Percentiles rank a stretch among this genome's conserved stretches.
Conservation (phyloP, 176 grass and related monocot genomes). For the Musa acuminata region DNA sequence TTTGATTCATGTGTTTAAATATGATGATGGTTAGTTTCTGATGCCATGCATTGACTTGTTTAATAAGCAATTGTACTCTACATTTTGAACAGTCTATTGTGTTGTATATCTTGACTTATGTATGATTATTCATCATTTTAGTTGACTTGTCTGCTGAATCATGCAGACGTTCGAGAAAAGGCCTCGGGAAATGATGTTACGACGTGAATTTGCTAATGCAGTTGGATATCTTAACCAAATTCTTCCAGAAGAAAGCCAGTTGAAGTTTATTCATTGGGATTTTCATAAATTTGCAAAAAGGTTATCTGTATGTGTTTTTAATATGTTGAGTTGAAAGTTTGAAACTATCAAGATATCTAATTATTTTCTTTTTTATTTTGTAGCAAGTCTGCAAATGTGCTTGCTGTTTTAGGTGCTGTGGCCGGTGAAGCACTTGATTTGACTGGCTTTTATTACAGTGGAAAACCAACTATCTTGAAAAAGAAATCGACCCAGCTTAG, state of each 20-base stretch:
- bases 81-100: too few relatives aligned
- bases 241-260: conserved; percentile 72
- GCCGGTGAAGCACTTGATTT: conserved; percentile 76
- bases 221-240: conserved; percentile 97
- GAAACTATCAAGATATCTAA: conserved; percentile 28
- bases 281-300: conserved; percentile 99
- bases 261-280: conserved; percentile 98
- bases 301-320: conserved; percentile 9
- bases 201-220: conserved; percentile 79
- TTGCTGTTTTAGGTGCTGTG: conserved; percentile 88
- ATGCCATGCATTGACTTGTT: too few relatives aligned
- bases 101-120: too few relatives aligned
- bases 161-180: conserved; percentile 98
- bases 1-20: too few relatives aligned
- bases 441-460: conserved; percentile 93
- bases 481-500: conserved; percentile 46
- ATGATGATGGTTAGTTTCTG: too few relatives aligned
- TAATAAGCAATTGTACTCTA: too few relatives aligned
- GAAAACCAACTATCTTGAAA: conserved; percentile 57
- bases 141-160: conserved; percentile 4
- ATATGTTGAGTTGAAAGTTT: background rate
- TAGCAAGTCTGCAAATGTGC: conserved; percentile 95
- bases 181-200: conserved; percentile 98
- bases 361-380: conserved; percentile 6
- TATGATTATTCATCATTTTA: background rate